These are phyloP conservation scores for Capsicum chinense DNA, from an alignment of 257 asterid species.

Conservation along the genomic window DNA sequence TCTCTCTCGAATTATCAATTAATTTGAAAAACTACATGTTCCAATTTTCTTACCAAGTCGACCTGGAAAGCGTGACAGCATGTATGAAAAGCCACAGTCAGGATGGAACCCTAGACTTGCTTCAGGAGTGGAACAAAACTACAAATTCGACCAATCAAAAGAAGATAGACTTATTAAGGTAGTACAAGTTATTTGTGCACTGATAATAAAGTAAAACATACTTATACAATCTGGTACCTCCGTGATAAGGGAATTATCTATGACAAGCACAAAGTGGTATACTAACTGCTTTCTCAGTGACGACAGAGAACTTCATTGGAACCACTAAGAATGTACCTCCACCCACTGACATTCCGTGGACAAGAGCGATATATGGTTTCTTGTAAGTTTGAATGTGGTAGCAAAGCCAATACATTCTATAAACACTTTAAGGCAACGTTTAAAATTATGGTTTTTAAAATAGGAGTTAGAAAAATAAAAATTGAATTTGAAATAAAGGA, in stretches of 20 bases:
- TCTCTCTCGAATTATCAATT: neutral
- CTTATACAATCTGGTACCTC: too few relatives aligned
- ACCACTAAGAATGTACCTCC: neutral
- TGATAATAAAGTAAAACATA: too few relatives aligned
- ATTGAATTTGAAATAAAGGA: too few relatives aligned
- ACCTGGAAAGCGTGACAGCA: slow-evolving; percentile 70
- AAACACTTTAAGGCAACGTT: too few relatives aligned
- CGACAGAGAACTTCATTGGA: neutral
- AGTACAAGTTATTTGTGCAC: too few relatives aligned
- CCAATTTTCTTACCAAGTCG: slow-evolving; percentile 54
- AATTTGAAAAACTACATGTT: neutral
- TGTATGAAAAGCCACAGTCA: slow-evolving; percentile 47
- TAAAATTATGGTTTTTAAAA: too few relatives aligned
- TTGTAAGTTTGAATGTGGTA: slow-evolving; percentile 87
- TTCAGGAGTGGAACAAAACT: slow-evolving; percentile 93
- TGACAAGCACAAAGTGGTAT: slow-evolving; percentile 19
- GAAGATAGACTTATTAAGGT: too few relatives aligned
- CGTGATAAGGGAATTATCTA: too few relatives aligned
- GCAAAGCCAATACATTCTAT: slow-evolving; percentile 43
- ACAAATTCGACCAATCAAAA: neutral
- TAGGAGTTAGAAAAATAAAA: too few relatives aligned
- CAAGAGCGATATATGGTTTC: slow-evolving; percentile 46
- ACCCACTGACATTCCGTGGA: neutral
- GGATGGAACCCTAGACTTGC: slow-evolving; percentile 88
- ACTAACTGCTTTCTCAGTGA: slow-evolving; percentile 61